phyloP scores from a whole-genome alignment of 441 rosid species.

The Adansonia rubrostipa region DNA sequence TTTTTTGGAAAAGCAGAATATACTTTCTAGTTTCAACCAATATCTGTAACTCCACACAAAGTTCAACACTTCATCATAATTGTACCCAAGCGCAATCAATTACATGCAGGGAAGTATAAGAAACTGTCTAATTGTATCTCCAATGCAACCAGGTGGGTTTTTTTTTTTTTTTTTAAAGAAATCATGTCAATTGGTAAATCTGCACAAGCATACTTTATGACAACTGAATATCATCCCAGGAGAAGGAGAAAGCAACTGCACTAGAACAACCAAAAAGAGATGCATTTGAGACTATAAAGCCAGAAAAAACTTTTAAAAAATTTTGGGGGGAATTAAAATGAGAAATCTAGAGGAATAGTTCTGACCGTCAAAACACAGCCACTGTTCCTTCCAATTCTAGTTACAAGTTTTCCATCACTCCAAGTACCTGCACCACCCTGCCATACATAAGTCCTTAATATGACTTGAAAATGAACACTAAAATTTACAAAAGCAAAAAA shows the following conservation, averaged over 20 bases:
- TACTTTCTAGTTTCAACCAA: not conserved
- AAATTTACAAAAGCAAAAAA: not conserved
- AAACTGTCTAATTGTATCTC: not conserved
- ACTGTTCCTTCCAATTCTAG: slow-evolving; percentile 93
- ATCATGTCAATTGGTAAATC: not conserved
- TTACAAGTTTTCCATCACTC: slow-evolving; percentile 98
- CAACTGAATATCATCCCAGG: slow-evolving; percentile 8
- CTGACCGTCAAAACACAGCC: slow-evolving; percentile 84
- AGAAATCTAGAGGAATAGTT: slow-evolving; percentile 27
- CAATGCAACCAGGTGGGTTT: not conserved
- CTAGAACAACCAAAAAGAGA: slow-evolving; percentile 13
- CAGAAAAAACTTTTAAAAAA: not conserved
- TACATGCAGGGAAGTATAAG: slow-evolving; percentile 9
- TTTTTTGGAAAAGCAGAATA: not conserved
- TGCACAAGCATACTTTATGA: slow-evolving; percentile 4
- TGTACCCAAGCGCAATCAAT: slow-evolving; percentile 1
- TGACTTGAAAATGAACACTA: slow-evolving; percentile 37
- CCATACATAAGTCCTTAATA: slow-evolving; percentile 75
- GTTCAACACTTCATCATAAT: slow-evolving; percentile 8
- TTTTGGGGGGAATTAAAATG: not conserved
- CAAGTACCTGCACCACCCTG: slow-evolving; percentile 99
- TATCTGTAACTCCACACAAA: not conserved
- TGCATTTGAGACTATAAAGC: slow-evolving; percentile 16
- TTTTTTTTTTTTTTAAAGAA: not conserved
- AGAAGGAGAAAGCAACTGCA: slow-evolving; percentile 6